Evolutionary conservation across 2,329 filamentous ascomycete species (phyloP), one percentile per base, ranked within the genome.

Genomic region (Rutstroemia sydowiana): DNA sequence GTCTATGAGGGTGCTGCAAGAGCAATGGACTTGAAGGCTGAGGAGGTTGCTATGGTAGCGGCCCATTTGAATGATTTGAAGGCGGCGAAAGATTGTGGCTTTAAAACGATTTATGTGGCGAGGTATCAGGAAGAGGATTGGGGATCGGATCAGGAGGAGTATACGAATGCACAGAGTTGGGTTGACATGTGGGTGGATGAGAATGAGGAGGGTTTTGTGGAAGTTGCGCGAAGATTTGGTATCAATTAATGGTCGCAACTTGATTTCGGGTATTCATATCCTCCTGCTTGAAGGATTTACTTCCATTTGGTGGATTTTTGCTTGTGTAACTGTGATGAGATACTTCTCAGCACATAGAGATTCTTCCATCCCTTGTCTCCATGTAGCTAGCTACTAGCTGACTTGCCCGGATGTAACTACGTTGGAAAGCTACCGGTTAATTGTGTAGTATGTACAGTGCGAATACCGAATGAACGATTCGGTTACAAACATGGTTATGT

Each of bases 1-100:
- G 82, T 84, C 2, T 93, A 93, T 63, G 73, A 77, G 1, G 87
- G 87, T 3, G 87, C 84, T 0, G 85, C 75, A 2, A 67, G 72
- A 52, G 73, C 71, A 57, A 68, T 91, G 48, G 78, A 76, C 0
- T 39, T 62, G 14, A 60, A 75, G 55, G 77, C 82, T 0, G 30
- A 32, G 30, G 13, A 32, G 30, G 65, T 88, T 52, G 85, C 81
- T 18, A 81, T 93, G 79, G 85, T 93, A 18, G 88, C 88, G 14
- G 82, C 87, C 34, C 87, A 92, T 69, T 69, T 92, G 53, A 66
- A 63, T 5, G 88, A 92, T 67, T 69, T 93, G 50, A 71, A 78
- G 55, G 84, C 77, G 0, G 88, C 88, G 4, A 81, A 80, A 60
- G 64, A 61, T 2, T 75, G 73, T 54, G 88, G 88, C 6, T 39